Conservation (phyloP, 2,329 filamentous ascomycete genomes). For the Tolypocladium guangdongense region DNA sequence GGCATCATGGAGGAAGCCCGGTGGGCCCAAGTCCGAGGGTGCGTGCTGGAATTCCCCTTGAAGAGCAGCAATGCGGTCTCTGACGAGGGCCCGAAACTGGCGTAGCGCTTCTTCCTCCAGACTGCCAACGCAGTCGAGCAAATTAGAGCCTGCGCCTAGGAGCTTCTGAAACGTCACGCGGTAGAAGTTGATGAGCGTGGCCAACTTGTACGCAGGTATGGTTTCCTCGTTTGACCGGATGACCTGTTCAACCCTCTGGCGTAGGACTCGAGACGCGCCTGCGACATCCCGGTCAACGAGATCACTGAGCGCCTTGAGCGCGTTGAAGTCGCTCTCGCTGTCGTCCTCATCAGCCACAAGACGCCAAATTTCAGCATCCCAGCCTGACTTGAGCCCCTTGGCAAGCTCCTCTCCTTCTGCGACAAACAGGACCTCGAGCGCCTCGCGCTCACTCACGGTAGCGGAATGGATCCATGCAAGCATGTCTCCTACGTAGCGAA, state of each 20-base stretch:
- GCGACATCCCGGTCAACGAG: conserved; percentile 79
- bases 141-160: conserved; percentile 54
- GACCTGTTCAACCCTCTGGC: conserved; percentile 81
- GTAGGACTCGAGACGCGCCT: conserved; percentile 72
- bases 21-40: conserved; percentile 63
- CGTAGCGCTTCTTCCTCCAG: conserved; percentile 68
- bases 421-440: conserved; percentile 82
- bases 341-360: conserved; percentile 48
- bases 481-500: conserved; percentile 94
- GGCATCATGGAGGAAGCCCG: conserved; percentile 70
- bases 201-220: conserved; percentile 78
- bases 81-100: conserved; percentile 72
- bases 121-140: conserved; percentile 56
- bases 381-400: conserved; percentile 66
- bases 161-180: conserved; percentile 73
- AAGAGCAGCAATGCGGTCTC: conserved; percentile 66
- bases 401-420: conserved; percentile 83
- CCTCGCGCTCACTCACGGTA: conserved; percentile 86
- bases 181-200: conserved; percentile 86
- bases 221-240: conserved; percentile 88
- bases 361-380: conserved; percentile 77
- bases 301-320: conserved; percentile 68
- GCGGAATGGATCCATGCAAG: conserved; percentile 93
- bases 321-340: conserved; percentile 56
- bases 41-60: conserved; percentile 61